These are phyloP conservation scores for Casuarina equisetifolia DNA, from an alignment of 306 rosid genomes.

Conservation along the genomic window DNA sequence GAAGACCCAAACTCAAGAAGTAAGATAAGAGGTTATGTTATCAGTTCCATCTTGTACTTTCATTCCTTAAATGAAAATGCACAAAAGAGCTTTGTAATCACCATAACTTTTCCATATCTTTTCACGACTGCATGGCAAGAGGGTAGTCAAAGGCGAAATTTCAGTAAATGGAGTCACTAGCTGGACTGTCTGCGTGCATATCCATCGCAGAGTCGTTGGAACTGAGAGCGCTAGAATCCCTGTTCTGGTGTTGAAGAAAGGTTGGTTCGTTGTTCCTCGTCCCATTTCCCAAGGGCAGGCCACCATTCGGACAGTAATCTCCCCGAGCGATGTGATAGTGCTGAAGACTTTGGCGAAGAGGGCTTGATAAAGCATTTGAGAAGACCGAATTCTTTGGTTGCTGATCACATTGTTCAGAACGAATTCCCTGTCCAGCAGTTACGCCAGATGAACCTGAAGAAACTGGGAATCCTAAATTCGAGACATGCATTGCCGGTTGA, in stretches of 20 bases:
- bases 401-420: conserved; percentile 54
- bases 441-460: conserved; percentile 53
- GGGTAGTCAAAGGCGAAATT: conserved; percentile 23
- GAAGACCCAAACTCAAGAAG: conserved; percentile 37
- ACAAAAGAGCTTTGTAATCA: conserved; percentile 32
- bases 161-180: conserved; percentile 31
- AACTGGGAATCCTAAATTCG: conserved; percentile 50
- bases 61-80: conserved; percentile 27
- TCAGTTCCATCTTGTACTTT: conserved; percentile 27
- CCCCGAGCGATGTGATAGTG: conserved; percentile 67
- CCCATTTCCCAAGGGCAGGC: conserved; percentile 56
- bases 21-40: conserved; percentile 29
- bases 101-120: conserved; percentile 32
- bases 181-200: conserved; percentile 81
- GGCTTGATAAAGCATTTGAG: conserved; percentile 82
- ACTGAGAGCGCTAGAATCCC: conserved; percentile 50
- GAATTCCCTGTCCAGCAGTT: conserved; percentile 56
- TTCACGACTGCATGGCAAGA: conserved; percentile 27
- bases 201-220: conserved; percentile 83
- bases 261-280: conserved; percentile 47
- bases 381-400: conserved; percentile 79
- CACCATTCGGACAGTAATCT: conserved; percentile 37
- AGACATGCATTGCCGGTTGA: conserved; percentile 50
- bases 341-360: conserved; percentile 78
- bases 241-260: conserved; percentile 48